phyloP scores from a whole-genome alignment of 2,329 filamentous ascomycete species.

The Exophiala oligosperma region DNA sequence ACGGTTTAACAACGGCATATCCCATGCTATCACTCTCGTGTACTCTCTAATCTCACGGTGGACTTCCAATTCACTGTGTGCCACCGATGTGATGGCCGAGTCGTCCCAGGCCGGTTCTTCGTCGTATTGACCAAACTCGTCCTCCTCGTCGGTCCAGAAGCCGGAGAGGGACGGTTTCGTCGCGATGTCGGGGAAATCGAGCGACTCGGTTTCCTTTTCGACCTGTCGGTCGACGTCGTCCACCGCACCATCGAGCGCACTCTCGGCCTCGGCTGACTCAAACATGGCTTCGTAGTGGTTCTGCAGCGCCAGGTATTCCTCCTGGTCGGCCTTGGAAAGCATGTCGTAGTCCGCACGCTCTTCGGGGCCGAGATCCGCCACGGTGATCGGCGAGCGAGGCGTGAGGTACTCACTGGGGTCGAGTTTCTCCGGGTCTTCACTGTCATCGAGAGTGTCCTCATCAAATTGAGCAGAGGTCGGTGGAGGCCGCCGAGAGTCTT shows the following conservation, averaged over 20 bases:
- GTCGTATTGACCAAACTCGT: conserved; percentile 47
- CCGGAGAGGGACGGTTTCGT: conserved; percentile 12
- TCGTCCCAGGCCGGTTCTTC: conserved; percentile 63
- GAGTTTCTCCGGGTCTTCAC: conserved; percentile 9
- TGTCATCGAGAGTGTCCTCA: neutral
- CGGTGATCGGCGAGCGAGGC: conserved; percentile 17
- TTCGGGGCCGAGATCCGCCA: conserved; percentile 23
- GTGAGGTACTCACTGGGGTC: conserved; percentile 18
- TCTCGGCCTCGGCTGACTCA: conserved; percentile 17
- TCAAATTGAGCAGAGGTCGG: neutral
- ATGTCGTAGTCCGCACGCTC: conserved; percentile 29
- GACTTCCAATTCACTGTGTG: conserved; percentile 83
- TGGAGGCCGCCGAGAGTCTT: neutral
- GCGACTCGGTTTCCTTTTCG: conserved; percentile 26
- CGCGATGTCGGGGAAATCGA: conserved; percentile 18
- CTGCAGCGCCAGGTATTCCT: conserved; percentile 22
- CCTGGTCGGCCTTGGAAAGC: conserved; percentile 21
- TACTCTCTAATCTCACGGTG: conserved; percentile 88
- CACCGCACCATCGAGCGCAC: neutral
- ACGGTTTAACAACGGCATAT: conserved; percentile 90
- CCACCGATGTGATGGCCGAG: conserved; percentile 80
- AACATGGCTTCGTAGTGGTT: conserved; percentile 27
- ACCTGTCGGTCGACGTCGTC: conserved; percentile 37
- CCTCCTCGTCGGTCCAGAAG: conserved; percentile 38
- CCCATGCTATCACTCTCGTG: conserved; percentile 84